Evolutionary conservation across 1,284 basidiomycete genomes (phyloP).

Genomic region (Takashimella tepidaria): DNA sequence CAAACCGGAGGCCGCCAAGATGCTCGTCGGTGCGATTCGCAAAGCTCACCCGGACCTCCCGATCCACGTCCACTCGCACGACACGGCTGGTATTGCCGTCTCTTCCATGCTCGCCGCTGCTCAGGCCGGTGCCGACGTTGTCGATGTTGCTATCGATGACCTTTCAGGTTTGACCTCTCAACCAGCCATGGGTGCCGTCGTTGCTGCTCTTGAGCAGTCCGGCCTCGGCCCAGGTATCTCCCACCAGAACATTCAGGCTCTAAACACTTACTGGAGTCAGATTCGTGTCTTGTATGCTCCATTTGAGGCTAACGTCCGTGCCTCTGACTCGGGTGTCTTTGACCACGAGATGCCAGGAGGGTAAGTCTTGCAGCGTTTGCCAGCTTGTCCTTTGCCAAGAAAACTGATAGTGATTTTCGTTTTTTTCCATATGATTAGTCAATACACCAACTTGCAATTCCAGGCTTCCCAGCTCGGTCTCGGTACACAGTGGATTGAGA

Average conservation of each 20-base stretch:
- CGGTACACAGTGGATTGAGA: slow-evolving; percentile 95
- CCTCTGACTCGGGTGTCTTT: slow-evolving; percentile 94
- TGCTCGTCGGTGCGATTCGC: slow-evolving; percentile 92
- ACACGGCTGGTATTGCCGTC: slow-evolving; percentile 96
- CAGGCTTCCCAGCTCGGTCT: slow-evolving; percentile 96
- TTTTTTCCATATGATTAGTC: no score
- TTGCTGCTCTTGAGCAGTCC: slow-evolving; percentile 92
- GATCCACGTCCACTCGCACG: slow-evolving; percentile 99
- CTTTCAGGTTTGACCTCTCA: slow-evolving; percentile 99
- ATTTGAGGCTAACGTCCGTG: slow-evolving; percentile 98
- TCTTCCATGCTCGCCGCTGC: slow-evolving; percentile 96
- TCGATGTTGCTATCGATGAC: slow-evolving; percentile 97
- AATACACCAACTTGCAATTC: slow-evolving; percentile 96
- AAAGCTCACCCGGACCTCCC: slow-evolving; percentile 95
- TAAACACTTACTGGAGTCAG: slow-evolving; percentile 98
- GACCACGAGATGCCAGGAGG: slow-evolving; percentile 99
- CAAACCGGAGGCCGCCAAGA: slow-evolving; percentile 86
- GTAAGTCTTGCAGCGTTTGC: slow-evolving; percentile 14
- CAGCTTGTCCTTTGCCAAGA: background rate
- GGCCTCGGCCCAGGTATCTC: slow-evolving; percentile 92
- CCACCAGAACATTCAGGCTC: slow-evolving; percentile 93
- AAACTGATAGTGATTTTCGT: no score
- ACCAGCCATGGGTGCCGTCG: slow-evolving; percentile 96
- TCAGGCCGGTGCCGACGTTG: slow-evolving; percentile 92
- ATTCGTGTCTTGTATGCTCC: slow-evolving; percentile 91